Conservation (phyloP, 2,329 filamentous ascomycete genomes). For the Hypoxylon rubiginosum region DNA sequence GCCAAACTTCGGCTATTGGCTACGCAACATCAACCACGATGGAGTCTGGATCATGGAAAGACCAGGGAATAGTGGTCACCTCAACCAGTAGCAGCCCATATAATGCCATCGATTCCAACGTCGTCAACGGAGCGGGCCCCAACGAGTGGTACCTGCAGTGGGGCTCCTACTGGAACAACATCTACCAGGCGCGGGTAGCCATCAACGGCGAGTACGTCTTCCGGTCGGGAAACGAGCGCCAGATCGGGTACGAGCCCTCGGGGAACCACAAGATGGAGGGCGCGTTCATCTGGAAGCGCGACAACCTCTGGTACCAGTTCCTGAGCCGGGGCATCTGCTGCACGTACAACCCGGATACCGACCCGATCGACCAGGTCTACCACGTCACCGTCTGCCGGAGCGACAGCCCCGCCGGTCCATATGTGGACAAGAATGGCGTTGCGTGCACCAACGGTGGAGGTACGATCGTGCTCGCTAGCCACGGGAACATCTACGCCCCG, state of each 20-base stretch:
- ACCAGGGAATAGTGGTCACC: slow-evolving; percentile 40
- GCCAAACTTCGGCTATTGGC: slow-evolving; percentile 35
- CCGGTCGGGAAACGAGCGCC: slow-evolving; percentile 48
- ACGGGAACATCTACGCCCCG: slow-evolving; percentile 71
- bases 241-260: slow-evolving; percentile 66
- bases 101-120: slow-evolving; percentile 68
- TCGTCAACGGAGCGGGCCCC: slow-evolving; percentile 56
- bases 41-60: slow-evolving; percentile 39
- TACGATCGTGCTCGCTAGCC: slow-evolving; percentile 68
- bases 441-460: slow-evolving; percentile 69
- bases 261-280: slow-evolving; percentile 67
- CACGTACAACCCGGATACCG: slow-evolving; percentile 62
- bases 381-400: slow-evolving; percentile 72
- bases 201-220: slow-evolving; percentile 56
- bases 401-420: slow-evolving; percentile 62
- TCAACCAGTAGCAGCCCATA: slow-evolving; percentile 56
- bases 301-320: slow-evolving; percentile 72
- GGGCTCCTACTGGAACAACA: slow-evolving; percentile 72
- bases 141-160: slow-evolving; percentile 64
- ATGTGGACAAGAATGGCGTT: slow-evolving; percentile 66
- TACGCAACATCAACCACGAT: slow-evolving; percentile 38
- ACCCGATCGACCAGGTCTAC: slow-evolving; percentile 70
- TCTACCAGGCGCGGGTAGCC: slow-evolving; percentile 65
- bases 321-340: slow-evolving; percentile 72
- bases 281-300: slow-evolving; percentile 65